Conservation (phyloP, 2,329 filamentous ascomycete genomes). For the Chrysoporthe deuterocubensis region DNA sequence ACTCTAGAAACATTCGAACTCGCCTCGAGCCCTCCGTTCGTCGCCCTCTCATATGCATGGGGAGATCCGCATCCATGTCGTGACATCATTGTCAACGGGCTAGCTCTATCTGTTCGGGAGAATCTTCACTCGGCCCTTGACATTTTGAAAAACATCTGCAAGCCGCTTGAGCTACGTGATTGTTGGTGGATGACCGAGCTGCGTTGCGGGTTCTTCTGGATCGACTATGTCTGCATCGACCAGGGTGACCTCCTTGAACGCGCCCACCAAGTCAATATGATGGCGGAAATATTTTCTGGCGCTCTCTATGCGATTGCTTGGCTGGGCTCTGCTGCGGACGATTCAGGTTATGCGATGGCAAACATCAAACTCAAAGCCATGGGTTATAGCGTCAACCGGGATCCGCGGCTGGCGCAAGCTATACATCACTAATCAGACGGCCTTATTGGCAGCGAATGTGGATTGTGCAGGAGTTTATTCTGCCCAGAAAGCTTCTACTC, state of each 20-base stretch:
- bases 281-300: constrained; percentile 13
- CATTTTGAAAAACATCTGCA: no score
- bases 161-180: no score
- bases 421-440: neutral
- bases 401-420: neutral
- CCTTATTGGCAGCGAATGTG: constrained; percentile 22
- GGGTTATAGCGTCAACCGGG: no score
- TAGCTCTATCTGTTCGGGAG: constrained; percentile 21
- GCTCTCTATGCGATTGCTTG: constrained; percentile 5
- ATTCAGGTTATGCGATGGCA: neutral
- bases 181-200: no score
- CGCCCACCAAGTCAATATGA: constrained; percentile 28
- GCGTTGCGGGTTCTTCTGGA: no score
- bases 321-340: neutral
- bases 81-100: constrained; percentile 23
- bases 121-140: constrained; percentile 26
- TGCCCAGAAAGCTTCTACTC: neutral
- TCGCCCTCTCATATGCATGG: constrained; percentile 35
- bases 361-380: neutral
- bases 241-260: constrained; percentile 26
- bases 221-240: constrained; percentile 29
- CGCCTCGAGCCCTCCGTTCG: constrained; percentile 29
- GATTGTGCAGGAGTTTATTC: constrained; percentile 22
- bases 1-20: constrained; percentile 29
- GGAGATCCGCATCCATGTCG: constrained; percentile 24